A percentile compares a stretch with the other conserved stretches of the same genome.
Evolutionary conservation across 2,329 filamentous ascomycete genomes (phyloP).

Genomic region (Fonsecaea multimorphosa): DNA sequence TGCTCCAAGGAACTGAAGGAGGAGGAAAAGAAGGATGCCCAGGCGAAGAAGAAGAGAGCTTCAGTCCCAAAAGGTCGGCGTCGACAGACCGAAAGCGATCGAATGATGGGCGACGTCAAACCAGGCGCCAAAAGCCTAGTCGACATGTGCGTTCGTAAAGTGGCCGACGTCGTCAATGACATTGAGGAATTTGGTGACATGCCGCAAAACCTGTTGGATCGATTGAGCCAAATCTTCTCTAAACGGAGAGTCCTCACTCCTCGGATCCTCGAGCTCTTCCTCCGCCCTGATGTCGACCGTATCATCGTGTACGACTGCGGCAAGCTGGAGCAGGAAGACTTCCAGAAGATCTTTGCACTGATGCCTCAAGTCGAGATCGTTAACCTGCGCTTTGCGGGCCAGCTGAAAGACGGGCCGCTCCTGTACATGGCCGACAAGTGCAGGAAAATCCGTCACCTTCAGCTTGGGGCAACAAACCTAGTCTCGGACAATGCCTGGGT

Average conservation of each 20-base stretch:
- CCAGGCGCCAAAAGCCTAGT: conserved; percentile 52
- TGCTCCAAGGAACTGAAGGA: conserved; percentile 78
- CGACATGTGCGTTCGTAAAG: conserved; percentile 66
- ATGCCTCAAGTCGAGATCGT: conserved; percentile 72
- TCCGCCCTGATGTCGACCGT: conserved; percentile 60
- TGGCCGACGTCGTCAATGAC: conserved; percentile 67
- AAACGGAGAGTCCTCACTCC: conserved; percentile 65
- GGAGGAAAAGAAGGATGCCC: conserved; percentile 68
- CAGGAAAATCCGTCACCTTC: conserved; percentile 71
- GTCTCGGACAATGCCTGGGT: conserved; percentile 78
- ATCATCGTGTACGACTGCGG: conserved; percentile 68
- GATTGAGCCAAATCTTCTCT: conserved; percentile 67
- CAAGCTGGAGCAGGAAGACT: conserved; percentile 76
- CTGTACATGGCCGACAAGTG: conserved; percentile 79
- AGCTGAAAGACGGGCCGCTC: conserved; percentile 85
- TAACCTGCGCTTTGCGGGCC: conserved; percentile 82
- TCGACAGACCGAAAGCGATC: conserved; percentile 79
- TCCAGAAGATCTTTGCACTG: conserved; percentile 77
- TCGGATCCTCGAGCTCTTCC: conserved; percentile 53
- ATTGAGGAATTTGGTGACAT: conserved; percentile 70
- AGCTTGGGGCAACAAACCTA: conserved; percentile 83
- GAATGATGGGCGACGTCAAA: conserved; percentile 72
- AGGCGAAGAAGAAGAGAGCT: conserved; percentile 59
- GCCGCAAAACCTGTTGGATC: conserved; percentile 62
- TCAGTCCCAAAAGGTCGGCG: conserved; percentile 65